Conservation (phyloP, 2,329 filamentous ascomycete genomes). For the Alternaria metachromatica region DNA sequence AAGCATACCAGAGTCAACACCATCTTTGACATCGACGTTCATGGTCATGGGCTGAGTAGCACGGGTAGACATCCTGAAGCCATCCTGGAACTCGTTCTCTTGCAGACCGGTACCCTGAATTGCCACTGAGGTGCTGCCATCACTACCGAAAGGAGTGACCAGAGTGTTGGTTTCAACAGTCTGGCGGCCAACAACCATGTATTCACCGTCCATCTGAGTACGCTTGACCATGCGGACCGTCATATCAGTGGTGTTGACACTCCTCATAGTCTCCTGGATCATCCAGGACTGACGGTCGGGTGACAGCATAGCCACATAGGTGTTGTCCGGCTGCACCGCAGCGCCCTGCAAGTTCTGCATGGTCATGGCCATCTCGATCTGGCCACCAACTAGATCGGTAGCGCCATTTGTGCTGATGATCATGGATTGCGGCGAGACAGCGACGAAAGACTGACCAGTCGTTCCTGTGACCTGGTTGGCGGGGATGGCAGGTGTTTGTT, state of each 20-base stretch:
- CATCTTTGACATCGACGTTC: slow-evolving; percentile 46
- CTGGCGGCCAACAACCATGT: slow-evolving; percentile 48
- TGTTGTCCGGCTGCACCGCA: slow-evolving; percentile 44
- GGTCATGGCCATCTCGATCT: slow-evolving; percentile 45
- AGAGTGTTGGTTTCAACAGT: slow-evolving; percentile 44
- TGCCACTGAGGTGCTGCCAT: slow-evolving; percentile 32
- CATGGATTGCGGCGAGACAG: slow-evolving; percentile 42
- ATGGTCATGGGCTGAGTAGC: slow-evolving; percentile 47
- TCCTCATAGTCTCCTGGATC: slow-evolving; percentile 47
- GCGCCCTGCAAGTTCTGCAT: slow-evolving; percentile 35
- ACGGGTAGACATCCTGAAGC: slow-evolving; percentile 46
- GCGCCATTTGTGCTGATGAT: slow-evolving; percentile 47
- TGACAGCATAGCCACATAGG: slow-evolving; percentile 47
- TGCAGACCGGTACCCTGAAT: slow-evolving; percentile 47
- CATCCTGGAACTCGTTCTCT: slow-evolving; percentile 49
- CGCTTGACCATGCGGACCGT: slow-evolving; percentile 47
- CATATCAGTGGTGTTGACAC: slow-evolving; percentile 47
- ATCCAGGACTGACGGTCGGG: slow-evolving; percentile 48
- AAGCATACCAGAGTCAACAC: slow-evolving; percentile 43
- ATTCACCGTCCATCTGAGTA: slow-evolving; percentile 46
- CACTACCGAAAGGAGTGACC: slow-evolving; percentile 42
- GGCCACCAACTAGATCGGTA: slow-evolving; percentile 45
- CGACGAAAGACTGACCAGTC: slow-evolving; percentile 47
- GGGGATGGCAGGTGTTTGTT: slow-evolving; percentile 43
- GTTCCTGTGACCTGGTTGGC: slow-evolving; percentile 47